Base-by-base conservation (phyloP, 2,329 filamentous ascomycete species). In the Cryphonectria parasitica region DNA sequence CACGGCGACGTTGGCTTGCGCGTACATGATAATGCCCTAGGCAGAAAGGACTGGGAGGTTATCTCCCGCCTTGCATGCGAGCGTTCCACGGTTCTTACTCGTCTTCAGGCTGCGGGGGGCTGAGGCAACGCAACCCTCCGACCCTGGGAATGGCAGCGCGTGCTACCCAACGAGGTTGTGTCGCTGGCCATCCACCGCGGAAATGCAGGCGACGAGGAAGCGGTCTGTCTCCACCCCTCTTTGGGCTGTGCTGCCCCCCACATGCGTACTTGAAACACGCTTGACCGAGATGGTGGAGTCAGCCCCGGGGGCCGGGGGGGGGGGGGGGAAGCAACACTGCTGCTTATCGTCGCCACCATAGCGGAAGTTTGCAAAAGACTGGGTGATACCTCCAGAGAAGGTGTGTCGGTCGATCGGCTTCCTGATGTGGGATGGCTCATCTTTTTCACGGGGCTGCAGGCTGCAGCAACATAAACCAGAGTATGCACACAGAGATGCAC, bases 181-280 rank as follows among this genome's bases (percentile, higher is more conserved):
- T 39, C 13, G 45, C 28, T 64, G 61, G 5, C 58, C 58, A 39
- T 22, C 34, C 34, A 39, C 19, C 58, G 58, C 31, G 58, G 63
- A 36, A 15, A 10, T 45, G n/a, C 25, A 43, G 52, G 69, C 61
- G 34, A 64, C 43, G 22, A 66, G 34, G 41, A 52, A 43, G 41
- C 62, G 61, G 62, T 36, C 67, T 45, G 36, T 45, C 66, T 63
- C 69, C 67, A 68, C 69, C 52, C 61, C 45, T 39, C 39, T 3
- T 3, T 63, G 52, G 67, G 69, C 63, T 31, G 63, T 64, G 63
- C 63, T 64, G 67, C 39, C 31, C 52, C 17, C 52, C 65, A 61
- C 69, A 65, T 71, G 69, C 58, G 65, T 60, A 66, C 45, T 63
- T 71, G 69, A 69, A 71, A 71, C 69, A 69, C 64, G 69, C 69